Evolutionary conservation across 108 stramenopile species (phyloP), one percentile per base, ranked within the genome.

Genomic region (Fragilariopsis cylindrus): DNA sequence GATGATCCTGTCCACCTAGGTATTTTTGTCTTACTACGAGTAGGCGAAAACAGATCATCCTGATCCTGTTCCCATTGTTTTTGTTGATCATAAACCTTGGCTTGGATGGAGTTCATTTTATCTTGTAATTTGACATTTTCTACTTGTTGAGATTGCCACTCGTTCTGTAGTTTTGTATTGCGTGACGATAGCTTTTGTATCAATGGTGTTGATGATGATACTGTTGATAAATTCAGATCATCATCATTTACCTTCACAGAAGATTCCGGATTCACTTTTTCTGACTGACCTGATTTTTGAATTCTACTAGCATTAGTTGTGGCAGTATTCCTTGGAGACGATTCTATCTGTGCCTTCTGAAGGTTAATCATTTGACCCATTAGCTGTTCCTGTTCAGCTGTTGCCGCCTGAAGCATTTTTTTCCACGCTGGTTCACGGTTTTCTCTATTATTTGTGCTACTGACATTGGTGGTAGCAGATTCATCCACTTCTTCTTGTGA

Each of bases 111-210:
- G 3, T 56, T 42, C 13, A 77, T 46, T 47, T 77, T 55, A 12
- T 72, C 21, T 65, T 71, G 45, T n/a, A 77, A 21, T 44, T 46
- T 15, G 43, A 46, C 21, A 48, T 44, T 66, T 65, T 78, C 49
- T 47, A 53, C 44, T 48, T 78, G 71, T 72, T 78, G 77, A 9
- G 65, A 44, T 44, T 78, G 40, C 77, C 77, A 78, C 4, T 73
- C 39, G 12, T 48, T n/a, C 50, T 78, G 56, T 52, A 78, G 55
- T 19, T 45, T 15, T 39, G 63, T 7, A 48, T 78, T 73, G 7
- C 77, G 71, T 0, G 21, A 16, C 3, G 66, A 56, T 4, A 75
- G 15, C 43, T 68, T 45, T 9, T 57, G 46, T 3, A 75, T 52
- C 50, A 13, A 13, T 9, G 12, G 9, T 13, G 12, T 52, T 13